phyloP scores from a whole-genome alignment of 345 rosid species.

The Eucalyptus caleyi region DNA sequence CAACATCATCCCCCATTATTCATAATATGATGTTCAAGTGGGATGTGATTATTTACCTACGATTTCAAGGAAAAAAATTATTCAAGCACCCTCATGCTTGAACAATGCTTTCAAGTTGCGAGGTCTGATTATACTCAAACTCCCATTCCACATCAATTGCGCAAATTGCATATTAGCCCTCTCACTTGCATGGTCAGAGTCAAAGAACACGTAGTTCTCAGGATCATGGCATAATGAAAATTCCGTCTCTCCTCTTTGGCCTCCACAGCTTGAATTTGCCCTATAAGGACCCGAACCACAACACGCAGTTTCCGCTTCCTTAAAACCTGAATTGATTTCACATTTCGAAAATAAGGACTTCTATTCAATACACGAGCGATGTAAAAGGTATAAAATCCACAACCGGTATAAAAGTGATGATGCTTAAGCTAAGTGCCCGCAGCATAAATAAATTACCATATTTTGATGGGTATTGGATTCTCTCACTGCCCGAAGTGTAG shows the following conservation, averaged over 20 bases:
- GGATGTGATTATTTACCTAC: background rate
- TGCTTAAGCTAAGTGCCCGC: background rate
- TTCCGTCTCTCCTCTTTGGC: background rate
- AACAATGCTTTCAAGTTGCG: slow-evolving; percentile 4
- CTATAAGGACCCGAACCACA: background rate
- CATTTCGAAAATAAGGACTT: background rate
- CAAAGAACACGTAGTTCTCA: slow-evolving; percentile 21
- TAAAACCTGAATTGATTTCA: background rate
- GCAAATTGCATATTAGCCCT: slow-evolving; percentile 15
- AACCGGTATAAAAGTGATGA: background rate
- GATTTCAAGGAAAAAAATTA: background rate
- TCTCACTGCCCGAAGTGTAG: slow-evolving; percentile 1
- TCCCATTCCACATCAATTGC: slow-evolving; percentile 23
- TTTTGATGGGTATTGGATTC: slow-evolving; percentile 14
- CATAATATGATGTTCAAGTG: background rate
- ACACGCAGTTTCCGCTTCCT: background rate
- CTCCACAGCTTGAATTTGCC: background rate
- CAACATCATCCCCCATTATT: background rate
- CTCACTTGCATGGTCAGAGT: slow-evolving; percentile 13
- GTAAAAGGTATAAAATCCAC: background rate
- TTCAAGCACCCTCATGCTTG: background rate
- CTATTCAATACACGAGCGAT: background rate
- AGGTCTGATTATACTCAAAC: background rate
- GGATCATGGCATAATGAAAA: slow-evolving; percentile 4
- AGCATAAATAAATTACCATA: slow-evolving; percentile 8